Evolutionary conservation across 352 stramenopile species (phyloP), one percentile per base, ranked within the genome.

Genomic region (Globisporangium takayamanum): DNA sequence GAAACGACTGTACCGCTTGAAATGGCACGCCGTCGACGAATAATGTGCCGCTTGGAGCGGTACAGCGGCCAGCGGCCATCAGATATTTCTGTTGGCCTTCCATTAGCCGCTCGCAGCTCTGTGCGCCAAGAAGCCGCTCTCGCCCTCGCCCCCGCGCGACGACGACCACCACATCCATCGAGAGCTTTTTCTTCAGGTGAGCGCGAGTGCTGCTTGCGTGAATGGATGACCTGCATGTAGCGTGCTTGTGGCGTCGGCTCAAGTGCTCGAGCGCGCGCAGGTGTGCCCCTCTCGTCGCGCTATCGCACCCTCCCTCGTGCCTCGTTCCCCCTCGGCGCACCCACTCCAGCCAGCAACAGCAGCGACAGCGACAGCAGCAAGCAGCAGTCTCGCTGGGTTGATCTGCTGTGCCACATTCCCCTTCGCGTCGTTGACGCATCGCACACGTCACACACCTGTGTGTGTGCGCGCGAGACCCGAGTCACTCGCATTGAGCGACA

Each of bases 11-110:
- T 64, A 59, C 66, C 56, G 22, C 39, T 58, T 37, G 41, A 25
- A 25, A 12, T 26, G 18, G 53, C 53, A 45, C 28, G 28, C 28
- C 28, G 28, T 33, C 28, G 28, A 33, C 41, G 41, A 14, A 28
- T 39, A 58, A 3, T 39, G 52, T 57, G 25, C 39, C 37, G 5
- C 1, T 20, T 20, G 1, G 2, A 39, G 11, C n/a, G 52, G 52
- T 57, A 57, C 52, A 52, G 39, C 11, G 7, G 48, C 57, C 12
- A 16, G 15, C 28, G 39, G 45, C 64, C 67, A 78, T 63, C 56
- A 74, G 64, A 80, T 70, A 70, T 78, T 77, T 76, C 68, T 59
- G 52, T 46, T 41, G 41, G 45, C 45, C 44, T 14, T 33, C 28
- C 28, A 33, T 33, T 33, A 33, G 3, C 28, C 28, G 5, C 28